Evolutionary conservation across 768 basidiomycete genomes (phyloP), one percentile per base, ranked within the genome.

Genomic region (Suillus placidus): DNA sequence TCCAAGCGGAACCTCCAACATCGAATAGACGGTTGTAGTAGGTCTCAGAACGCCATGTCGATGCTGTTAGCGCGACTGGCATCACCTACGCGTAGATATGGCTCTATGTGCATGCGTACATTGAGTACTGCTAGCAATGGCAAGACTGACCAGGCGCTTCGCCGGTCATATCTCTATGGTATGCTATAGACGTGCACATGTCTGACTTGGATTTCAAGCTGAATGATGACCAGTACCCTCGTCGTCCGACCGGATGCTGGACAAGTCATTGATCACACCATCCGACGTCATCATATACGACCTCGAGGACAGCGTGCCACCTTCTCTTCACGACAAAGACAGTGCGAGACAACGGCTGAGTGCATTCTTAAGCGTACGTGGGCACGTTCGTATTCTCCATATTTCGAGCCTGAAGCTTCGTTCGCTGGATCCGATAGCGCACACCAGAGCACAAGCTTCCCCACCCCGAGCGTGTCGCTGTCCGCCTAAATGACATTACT

Each of bases 211-310:
- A 37, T 23, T 18, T 38, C 5, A 60, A 58, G 26, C 63, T 61
- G 57, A 60, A 65, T 68, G 16, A 13, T 52, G 26, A 18, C 35
- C 67, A 88, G 95, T 97, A 4, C 95, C 95, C 3, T 83, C 89
- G 6, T 90, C 93, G 1, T 90, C 88, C 14, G 86, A 90, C 42
- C 84, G 87, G 49, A 94, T 94, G 90, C 86, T 97, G 40, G 80
- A 88, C 69, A 96, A 95, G 73, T 92, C 92, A 0, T 80, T 92
- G 54, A 75, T 71, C 12, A 80, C 82, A 16, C 73, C 78, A 2
- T 88, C 93, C 2, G 95, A 97, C 66, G 83, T 90, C 51, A 80
- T 95, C 42, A 89, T 94, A 32, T 95, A 94, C 71, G 95, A 97
- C 79, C 81, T 97, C 14, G 95, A 96, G 74, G 95, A 97, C 74